A percentile compares a stretch with the other conserved stretches of the same genome.
Evolutionary conservation across 164 flowering plant genomes (phyloP).

Genomic region (Nymphaea colorata): DNA sequence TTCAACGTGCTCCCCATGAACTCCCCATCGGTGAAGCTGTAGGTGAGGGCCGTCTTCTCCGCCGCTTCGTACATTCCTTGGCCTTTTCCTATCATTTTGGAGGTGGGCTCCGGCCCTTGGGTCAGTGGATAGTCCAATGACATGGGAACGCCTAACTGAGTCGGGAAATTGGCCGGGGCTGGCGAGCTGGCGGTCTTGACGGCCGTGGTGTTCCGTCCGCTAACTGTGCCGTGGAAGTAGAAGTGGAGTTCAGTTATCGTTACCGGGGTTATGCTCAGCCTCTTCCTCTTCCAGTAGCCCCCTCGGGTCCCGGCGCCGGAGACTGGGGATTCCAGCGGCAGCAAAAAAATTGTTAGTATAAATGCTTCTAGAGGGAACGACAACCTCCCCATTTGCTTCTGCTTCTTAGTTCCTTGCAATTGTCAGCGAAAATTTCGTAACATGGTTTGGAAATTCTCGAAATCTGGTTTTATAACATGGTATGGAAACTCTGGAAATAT

Average conservation of each 20-base stretch:
- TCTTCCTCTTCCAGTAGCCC: not conserved
- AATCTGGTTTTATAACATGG: too few species aligned
- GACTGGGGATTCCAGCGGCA: too few species aligned
- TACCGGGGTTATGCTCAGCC: constrained; percentile 3
- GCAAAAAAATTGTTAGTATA: too few species aligned
- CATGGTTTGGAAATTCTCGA: too few species aligned
- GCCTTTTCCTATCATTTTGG: constrained; percentile 2
- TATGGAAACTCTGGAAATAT: too few species aligned
- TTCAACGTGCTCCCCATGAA: constrained; percentile 8
- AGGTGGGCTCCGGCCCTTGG: constrained; percentile 2
- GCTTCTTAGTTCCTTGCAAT: too few species aligned
- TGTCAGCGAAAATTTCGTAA: too few species aligned
- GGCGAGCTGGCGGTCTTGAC: not conserved
- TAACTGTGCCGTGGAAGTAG: constrained; percentile 3
- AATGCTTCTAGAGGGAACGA: too few species aligned
- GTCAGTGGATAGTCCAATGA: constrained; percentile 1
- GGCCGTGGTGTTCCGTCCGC: not conserved
- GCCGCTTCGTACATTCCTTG: constrained; percentile 1
- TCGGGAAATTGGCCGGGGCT: not conserved
- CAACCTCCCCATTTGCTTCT: too few species aligned
- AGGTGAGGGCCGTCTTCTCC: constrained; percentile 2
- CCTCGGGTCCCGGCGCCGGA: not conserved
- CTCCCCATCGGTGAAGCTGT: constrained; percentile 2
- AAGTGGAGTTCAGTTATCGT: constrained; percentile 8
- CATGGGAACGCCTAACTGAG: not conserved